These are phyloP conservation scores for Cynanchum wilfordii DNA, from an alignment of 257 asterid genomes.

Conservation along the genomic window DNA sequence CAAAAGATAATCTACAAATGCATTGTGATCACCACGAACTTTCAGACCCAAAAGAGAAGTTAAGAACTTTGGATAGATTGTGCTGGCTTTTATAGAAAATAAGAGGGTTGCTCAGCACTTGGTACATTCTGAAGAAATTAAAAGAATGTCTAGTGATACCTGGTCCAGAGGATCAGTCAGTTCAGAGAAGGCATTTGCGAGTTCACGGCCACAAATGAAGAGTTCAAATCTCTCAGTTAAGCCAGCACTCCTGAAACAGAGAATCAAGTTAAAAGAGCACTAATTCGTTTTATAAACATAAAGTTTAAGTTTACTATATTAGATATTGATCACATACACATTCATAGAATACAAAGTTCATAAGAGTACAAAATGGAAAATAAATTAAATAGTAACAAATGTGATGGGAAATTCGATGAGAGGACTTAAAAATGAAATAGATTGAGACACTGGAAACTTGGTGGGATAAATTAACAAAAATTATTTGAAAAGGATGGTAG, in stretches of 20 bases:
- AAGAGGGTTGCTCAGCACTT: neutral
- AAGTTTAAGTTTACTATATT: neutral
- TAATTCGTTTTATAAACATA: neutral
- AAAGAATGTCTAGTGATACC: constrained; percentile 30
- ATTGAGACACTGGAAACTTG: neutral
- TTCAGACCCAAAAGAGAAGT: neutral
- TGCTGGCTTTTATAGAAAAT: neutral
- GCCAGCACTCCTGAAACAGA: constrained; percentile 54
- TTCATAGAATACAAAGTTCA: neutral
- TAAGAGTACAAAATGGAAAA: neutral
- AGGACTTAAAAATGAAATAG: neutral
- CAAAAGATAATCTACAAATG: neutral
- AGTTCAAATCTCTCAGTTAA: constrained; percentile 97
- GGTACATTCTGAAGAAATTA: constrained; percentile 3
- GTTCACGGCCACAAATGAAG: constrained; percentile 82
- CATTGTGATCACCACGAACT: neutral
- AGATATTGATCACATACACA: neutral
- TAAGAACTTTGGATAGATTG: neutral
- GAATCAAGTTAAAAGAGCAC: neutral
- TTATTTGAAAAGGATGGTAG: neutral
- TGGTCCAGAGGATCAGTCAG: constrained; percentile 94
- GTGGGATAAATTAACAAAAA: neutral
- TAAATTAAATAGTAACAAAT: neutral
- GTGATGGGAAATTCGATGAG: neutral
- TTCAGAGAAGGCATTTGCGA: constrained; percentile 92